Evolutionary conservation across 169 alveolate species (phyloP).

Genomic region (Plasmodium sp.): DNA sequence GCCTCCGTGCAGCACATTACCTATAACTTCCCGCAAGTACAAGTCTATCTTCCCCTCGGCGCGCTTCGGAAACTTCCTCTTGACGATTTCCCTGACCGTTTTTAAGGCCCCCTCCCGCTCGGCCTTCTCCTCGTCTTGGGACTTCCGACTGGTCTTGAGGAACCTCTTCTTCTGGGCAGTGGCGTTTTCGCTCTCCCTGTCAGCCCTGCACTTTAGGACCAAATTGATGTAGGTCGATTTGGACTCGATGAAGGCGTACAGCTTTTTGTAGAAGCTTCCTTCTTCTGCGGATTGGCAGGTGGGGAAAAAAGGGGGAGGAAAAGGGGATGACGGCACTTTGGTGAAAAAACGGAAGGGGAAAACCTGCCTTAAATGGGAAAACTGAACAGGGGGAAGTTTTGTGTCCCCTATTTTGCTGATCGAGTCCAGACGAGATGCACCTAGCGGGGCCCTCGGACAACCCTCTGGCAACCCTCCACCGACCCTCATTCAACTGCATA

Average conservation of each 20-base stretch:
- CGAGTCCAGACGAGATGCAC: background rate
- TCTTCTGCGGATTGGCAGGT: constrained; percentile 15
- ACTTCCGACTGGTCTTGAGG: background rate
- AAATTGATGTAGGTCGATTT: constrained; percentile 36
- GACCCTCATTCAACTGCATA: too few species aligned
- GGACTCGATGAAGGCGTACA: constrained; percentile 44
- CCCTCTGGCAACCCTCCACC: background rate
- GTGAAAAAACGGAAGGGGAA: background rate
- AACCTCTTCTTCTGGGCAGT: constrained; percentile 1
- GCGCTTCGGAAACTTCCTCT: constrained; percentile 31
- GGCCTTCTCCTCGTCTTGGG: constrained; percentile 1
- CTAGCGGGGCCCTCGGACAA: background rate
- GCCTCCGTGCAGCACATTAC: background rate
- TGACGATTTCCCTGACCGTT: constrained; percentile 22
- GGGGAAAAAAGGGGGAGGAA: background rate
- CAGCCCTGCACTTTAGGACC: constrained; percentile 8
- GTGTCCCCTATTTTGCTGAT: background rate
- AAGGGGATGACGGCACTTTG: background rate
- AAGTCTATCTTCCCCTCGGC: constrained; percentile 30
- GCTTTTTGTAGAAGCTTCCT: constrained; percentile 53
- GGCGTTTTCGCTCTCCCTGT: background rate
- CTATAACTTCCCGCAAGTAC: constrained; percentile 48
- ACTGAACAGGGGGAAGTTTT: background rate
- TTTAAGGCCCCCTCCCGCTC: constrained; percentile 25
- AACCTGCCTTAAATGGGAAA: background rate